These are phyloP conservation scores for Rhododendron kiyosumense DNA, from an alignment of 148 eudicot species.

Conservation along the genomic window DNA sequence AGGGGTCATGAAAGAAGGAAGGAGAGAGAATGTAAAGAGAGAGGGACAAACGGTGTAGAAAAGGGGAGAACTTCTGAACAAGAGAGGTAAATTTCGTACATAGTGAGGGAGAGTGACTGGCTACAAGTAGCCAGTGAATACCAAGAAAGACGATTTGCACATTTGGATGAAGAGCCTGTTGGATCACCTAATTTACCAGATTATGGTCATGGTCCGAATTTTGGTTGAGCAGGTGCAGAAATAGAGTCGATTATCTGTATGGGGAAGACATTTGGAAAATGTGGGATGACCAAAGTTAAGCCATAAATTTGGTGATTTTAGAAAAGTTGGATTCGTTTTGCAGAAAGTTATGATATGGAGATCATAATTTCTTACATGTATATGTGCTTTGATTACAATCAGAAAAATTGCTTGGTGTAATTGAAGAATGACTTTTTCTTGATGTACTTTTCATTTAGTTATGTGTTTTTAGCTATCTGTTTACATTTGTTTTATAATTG, in stretches of 20 bases:
- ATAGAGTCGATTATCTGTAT: background rate
- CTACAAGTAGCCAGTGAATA: too few relatives aligned
- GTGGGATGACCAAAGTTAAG: background rate
- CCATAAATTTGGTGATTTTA: background rate
- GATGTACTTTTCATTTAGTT: background rate
- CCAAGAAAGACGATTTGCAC: too few relatives aligned
- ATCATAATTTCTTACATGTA: background rate
- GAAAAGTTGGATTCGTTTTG: background rate
- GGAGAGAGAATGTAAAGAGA: too few relatives aligned
- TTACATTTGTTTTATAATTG: background rate
- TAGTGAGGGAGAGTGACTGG: too few relatives aligned
- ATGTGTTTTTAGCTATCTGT: background rate
- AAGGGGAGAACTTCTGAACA: too few relatives aligned
- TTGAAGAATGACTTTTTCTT: background rate
- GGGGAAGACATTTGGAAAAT: background rate
- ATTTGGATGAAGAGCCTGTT: too few relatives aligned
- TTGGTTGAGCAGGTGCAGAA: background rate
- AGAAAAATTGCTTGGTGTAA: background rate
- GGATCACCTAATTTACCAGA: too few relatives aligned
- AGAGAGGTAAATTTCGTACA: too few relatives aligned
- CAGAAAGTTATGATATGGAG: background rate
- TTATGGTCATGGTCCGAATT: background rate
- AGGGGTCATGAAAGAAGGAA: too few relatives aligned
- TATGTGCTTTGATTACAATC: background rate
- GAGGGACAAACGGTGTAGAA: too few relatives aligned